Evolutionary conservation across 768 basidiomycete genomes (phyloP), one percentile per base, ranked within the genome.

Genomic region (Aureoboletus auriporus): DNA sequence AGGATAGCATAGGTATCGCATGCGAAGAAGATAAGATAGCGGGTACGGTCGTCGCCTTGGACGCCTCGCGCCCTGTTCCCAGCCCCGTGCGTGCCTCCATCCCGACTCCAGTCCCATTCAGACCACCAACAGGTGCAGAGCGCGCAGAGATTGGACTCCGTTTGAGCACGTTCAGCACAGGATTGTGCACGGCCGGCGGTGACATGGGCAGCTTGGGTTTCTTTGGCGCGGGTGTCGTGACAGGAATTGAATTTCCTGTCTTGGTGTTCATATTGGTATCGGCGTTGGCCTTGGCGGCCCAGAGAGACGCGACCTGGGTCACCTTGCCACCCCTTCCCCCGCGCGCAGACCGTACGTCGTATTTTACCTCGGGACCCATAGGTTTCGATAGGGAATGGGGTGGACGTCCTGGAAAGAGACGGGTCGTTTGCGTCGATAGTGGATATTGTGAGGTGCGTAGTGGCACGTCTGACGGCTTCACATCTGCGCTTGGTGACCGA

Each of bases 241-340:
- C 30, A 2, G 52, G 41, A 2, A 39, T 11, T 10, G 44, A 51
- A 12, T 65, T 55, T 7, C 31, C 45, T 0, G 20, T 30, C 38
- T 41, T 53, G 37, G 41, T 5, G 8, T 28, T 41, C 9, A 35
- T 1, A 30, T 33, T 48, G 4, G 26, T 1, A 20, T 40, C 43
- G 8, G 20, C 28, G 3, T 39, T 59, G 23, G 71, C 73, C n/a
- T 74, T 79, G 31, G 80, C 69, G 3, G 84, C 79, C 87, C 88
- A 91, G 20, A 91, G 69, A 2, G 86, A 78, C 0, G 85, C 80
- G 1, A 89, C 85, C 5, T 86, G 72, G 3, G 86, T 73, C 13
- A 90, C 89, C 45, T 77, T 76, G 11, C 88, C 89, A 3, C 89
- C 89, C 37, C 76, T 71, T 2, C 89, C 89, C 5, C 89, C 87